These are phyloP conservation scores for Hanseniaspora sp. DNA, from an alignment of 1,139 yeast species.

Conservation along the genomic window DNA sequence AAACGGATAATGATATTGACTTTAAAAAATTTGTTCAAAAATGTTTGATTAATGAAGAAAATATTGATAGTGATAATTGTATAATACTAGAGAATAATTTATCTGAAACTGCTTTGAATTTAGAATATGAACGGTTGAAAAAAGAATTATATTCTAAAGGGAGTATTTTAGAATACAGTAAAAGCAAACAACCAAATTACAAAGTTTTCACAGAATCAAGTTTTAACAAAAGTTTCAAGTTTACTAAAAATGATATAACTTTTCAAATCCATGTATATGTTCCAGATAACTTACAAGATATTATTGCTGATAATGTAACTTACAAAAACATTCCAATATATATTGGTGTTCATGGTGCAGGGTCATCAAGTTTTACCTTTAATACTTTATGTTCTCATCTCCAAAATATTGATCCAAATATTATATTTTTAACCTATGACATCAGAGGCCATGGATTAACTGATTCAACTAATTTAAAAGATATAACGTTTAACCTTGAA, in stretches of 20 bases:
- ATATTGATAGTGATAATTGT: not conserved
- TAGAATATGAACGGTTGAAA: conserved; percentile 3
- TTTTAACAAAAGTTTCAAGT: not conserved
- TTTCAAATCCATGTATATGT: conserved; percentile 53
- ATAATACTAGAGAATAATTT: not conserved
- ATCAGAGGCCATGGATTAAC: conserved; percentile 74
- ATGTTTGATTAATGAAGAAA: not conserved
- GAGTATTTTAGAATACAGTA: not conserved
- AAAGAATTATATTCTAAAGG: not conserved
- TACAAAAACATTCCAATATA: conserved; percentile 35
- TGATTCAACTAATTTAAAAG: conserved; percentile 21
- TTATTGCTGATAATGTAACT: conserved; percentile 15
- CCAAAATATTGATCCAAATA: conserved; percentile 24
- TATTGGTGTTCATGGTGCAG: conserved; percentile 88
- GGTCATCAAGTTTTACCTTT: conserved; percentile 75
- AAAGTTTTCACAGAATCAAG: not conserved
- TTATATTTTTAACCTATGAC: conserved; percentile 62
- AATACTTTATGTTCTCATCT: conserved; percentile 41
- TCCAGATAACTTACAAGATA: conserved; percentile 35
- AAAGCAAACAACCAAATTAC: not conserved
- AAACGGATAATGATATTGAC: not conserved
- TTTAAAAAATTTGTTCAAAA: not conserved
- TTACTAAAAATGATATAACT: conserved; percentile 18
- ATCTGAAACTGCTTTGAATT: not conserved
- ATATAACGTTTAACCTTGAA: conserved; percentile 32